Evolutionary conservation across 768 basidiomycete genomes (phyloP), one percentile per base, ranked within the genome.

Genomic region (Clavulina sp.): DNA sequence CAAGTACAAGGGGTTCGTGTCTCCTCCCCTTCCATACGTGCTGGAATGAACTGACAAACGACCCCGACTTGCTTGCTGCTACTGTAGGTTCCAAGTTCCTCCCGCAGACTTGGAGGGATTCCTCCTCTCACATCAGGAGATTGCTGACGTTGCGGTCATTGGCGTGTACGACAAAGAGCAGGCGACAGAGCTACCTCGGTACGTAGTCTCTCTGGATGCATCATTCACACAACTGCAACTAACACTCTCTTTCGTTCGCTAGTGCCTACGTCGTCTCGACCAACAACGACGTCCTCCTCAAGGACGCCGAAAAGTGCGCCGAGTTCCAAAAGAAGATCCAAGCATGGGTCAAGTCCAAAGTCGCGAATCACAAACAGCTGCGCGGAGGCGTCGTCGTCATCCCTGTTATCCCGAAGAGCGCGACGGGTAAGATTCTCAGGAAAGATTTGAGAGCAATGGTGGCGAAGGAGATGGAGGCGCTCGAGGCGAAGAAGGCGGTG

Each of bases 41-140:
- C 16, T 53, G 36, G 2, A 13, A 13, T 46, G 13, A 23, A 3
- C 7, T 16, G 41, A 18, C 48, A n/a, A 49, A n/a, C 28, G 53
- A 23, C 9, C 36, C 31, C 24, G 44, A 16, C 7, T 34, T 9
- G 41, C 58, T 81, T 75, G 84, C 81, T 18, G 84, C 80, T 68
- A n/a, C n/a, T n/a, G n/a, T n/a, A n/a, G n/a, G n/a, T n/a, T n/a
- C n/a, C 84, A 57, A 84, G 87, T 91, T 18, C 77, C 88, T 4
- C 87, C 87, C 0, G 87, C 88, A 1, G 87, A 89, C 58, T 72
- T 92, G 3, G 88, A 92, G 59, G 74, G 76, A 28, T 66, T 86
- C 0, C 71, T 91, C 0, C 65, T 89, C 16, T 74, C 75, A 3
- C 82, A 88, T 58, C 78, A 81, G 1, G 74, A 80, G 0, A 69